Conservation (phyloP, 208 protist species). For the Trichomonas tenax region DNA sequence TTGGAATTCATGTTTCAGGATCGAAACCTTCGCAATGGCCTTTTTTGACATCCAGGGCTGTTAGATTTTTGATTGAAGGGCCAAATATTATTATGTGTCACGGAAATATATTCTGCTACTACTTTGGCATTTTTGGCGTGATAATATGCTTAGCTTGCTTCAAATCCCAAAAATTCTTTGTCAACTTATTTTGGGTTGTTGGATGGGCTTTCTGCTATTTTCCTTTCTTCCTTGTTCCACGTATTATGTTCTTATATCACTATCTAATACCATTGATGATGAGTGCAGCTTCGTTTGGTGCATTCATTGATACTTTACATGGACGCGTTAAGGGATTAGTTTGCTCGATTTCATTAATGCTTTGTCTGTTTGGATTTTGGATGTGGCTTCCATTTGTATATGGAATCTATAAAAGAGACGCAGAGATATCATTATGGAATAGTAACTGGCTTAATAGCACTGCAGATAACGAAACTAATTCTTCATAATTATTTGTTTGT, state of each 20-base stretch:
- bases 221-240: background rate
- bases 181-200: background rate
- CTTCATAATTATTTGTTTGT: too few species aligned
- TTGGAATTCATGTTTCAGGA: background rate
- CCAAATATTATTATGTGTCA: background rate
- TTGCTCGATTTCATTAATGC: background rate
- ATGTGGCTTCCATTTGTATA: background rate
- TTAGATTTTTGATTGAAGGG: background rate
- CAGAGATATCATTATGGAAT: background rate
- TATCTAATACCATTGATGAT: constrained; percentile 6
- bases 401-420: background rate
- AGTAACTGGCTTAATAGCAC: background rate
- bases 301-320: background rate
- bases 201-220: background rate
- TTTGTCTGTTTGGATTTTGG: background rate
- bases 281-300: background rate
- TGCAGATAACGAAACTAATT: too few species aligned
- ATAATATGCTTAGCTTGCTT: background rate
- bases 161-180: background rate
- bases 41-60: background rate
- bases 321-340: background rate
- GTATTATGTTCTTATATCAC: background rate
- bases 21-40: background rate
- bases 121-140: background rate
- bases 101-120: background rate